Evolutionary conservation across 345 rosid genomes (phyloP), one percentile per base, ranked within the genome.

Genomic region (Linum trigynum): DNA sequence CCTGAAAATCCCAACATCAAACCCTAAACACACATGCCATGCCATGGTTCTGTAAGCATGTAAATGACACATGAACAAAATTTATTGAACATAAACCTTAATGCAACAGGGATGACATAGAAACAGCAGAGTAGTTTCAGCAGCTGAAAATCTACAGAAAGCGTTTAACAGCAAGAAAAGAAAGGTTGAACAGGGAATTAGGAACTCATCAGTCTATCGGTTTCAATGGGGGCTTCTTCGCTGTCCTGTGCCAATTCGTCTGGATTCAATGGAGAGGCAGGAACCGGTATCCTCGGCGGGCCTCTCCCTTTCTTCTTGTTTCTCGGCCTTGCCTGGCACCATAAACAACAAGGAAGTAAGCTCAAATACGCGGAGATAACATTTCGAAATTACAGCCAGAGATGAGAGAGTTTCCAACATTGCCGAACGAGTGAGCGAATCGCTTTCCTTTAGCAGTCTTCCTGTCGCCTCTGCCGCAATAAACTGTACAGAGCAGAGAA

Each of bases 381-480:
- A 48, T 12, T 48, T 48, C 15, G 53, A 48, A 1, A 9, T 61
- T 62, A 6, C 39, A 38, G 5, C 32, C 53, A 43, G 35, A 55
- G 61, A 6, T 48, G 14, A 45, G 50, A 45, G 50, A 17, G 5
- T n/a, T 4, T 77, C 83, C 82, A 67, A 92, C 98, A 73, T 92
- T 92, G 55, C 98, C 98, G 43, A 83, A 92, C 4, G 96, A 92
- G 80, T 90, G 97, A 58, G 78, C 83, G 75, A 92, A 92, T 15
- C 98, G 91, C 82, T 92, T 92, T 55, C 98, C 98, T 70, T 74
- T 92, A 10, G 76, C 87, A 9, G 98, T 90, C 77, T 86, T 90
- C 78, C 69, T 84, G 75, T 92, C 97, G 50, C 97, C 98, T 72
- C 98, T 69, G 5, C 98, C 96, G 63, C 96, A 87, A 62, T 79